Conservation (phyloP, 768 basidiomycete genomes). For the Lactifluus hygrophoroides region DNA sequence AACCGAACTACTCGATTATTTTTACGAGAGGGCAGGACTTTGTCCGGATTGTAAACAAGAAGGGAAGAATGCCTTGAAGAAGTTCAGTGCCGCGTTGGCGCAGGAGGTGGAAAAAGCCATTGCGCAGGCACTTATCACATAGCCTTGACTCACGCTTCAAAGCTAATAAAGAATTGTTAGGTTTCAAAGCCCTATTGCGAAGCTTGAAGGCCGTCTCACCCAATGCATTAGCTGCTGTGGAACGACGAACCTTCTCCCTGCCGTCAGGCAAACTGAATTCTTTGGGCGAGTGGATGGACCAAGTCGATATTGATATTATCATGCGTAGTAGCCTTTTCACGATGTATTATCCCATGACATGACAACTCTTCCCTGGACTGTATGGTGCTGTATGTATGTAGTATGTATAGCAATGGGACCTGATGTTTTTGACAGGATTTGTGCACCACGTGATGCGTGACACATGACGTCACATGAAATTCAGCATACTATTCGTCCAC, state of each 20-base stretch:
- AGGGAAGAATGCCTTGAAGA: conserved; percentile 8
- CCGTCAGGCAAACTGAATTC: no score
- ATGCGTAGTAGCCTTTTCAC: background rate
- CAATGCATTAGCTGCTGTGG: background rate
- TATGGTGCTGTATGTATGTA: no score
- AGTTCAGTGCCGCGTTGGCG: conserved; percentile 11
- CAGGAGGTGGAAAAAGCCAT: conserved; percentile 15
- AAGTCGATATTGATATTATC: background rate
- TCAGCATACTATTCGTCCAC: no score
- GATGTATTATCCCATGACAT: background rate
- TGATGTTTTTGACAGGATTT: no score
- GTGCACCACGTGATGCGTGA: no score
- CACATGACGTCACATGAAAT: no score
- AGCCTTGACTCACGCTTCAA: background rate
- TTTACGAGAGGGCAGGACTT: background rate
- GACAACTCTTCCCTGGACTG: background rate
- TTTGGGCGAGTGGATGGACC: background rate
- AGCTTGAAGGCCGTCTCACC: background rate
- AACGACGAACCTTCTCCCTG: no score
- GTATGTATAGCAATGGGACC: no score
- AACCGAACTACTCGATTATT: conserved; percentile 7
- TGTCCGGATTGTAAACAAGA: conserved; percentile 17
- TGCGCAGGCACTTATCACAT: conserved; percentile 2
- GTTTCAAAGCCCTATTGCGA: conserved; percentile 16
- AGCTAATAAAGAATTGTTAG: conserved; percentile 2